Conservation (phyloP, 257 asterid species). For the Scutellaria galericulata region DNA sequence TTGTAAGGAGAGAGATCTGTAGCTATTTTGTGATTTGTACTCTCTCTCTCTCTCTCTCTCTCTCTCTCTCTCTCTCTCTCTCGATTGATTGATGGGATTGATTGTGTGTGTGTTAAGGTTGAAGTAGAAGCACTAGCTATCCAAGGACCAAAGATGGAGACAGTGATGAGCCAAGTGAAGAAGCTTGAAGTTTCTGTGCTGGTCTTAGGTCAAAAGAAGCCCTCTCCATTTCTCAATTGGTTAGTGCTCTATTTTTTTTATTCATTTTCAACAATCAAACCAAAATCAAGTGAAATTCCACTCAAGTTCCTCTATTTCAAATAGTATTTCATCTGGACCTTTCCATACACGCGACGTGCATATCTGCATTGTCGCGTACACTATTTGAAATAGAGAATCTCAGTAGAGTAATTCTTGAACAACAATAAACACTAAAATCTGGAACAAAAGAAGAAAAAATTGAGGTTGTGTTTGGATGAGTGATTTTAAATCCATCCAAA, state of each 20-base stretch:
- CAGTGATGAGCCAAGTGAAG: conserved; percentile 86
- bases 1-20: conserved; percentile 18
- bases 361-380: too few species aligned
- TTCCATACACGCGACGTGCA: too few species aligned
- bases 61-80: not conserved
- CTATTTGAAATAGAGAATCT: too few species aligned
- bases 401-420: too few species aligned
- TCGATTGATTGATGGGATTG: not conserved
- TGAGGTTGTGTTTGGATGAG: too few species aligned
- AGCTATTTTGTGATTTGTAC: not conserved
- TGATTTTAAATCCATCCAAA: too few species aligned
- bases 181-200: conserved; percentile 92
- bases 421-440: too few species aligned
- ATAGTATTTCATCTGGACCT: too few species aligned
- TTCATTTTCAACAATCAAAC: too few species aligned
- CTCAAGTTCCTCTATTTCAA: too few species aligned
- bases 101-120: conserved; percentile 38
- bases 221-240: conserved; percentile 66
- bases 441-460: too few species aligned
- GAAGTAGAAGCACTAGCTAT: conserved; percentile 78
- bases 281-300: too few species aligned
- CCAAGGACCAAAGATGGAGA: conserved; percentile 79
- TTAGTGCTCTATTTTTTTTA: conserved; percentile 21
- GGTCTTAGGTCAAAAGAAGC: conserved; percentile 75
- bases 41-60: not conserved